Evolutionary conservation across 2,329 filamentous ascomycete genomes (phyloP).

Genomic region (Fusarium clavum): DNA sequence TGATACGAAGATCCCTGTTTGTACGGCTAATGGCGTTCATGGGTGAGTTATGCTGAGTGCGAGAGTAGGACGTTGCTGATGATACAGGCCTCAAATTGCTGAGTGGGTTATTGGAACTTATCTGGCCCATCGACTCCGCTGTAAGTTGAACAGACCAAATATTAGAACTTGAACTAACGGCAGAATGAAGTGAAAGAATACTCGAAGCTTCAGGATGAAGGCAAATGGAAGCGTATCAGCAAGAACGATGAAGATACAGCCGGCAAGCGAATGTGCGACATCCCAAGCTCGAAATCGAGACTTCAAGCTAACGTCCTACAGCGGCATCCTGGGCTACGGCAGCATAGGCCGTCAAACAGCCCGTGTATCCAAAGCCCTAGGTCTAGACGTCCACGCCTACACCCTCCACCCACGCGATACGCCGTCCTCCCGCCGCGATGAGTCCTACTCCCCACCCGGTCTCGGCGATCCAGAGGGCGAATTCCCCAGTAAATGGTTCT

Average conservation of each 20-base stretch:
- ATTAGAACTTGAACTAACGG: not conserved
- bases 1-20: constrained; percentile 63
- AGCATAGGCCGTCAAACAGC: constrained; percentile 66
- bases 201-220: constrained; percentile 57
- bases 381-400: constrained; percentile 80
- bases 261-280: constrained; percentile 61
- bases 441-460: constrained; percentile 74
- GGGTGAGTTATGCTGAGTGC: constrained; percentile 53
- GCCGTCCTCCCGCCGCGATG: constrained; percentile 71
- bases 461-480: constrained; percentile 67
- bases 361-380: constrained; percentile 71
- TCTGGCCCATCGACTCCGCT: constrained; percentile 60
- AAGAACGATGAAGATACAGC: constrained; percentile 49
- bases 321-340: constrained; percentile 66
- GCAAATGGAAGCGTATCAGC: constrained; percentile 55
- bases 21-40: constrained; percentile 68
- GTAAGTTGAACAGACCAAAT: constrained; percentile 49
- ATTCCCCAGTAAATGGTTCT: constrained; percentile 65
- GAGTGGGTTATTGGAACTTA: constrained; percentile 68
- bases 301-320: constrained; percentile 30
- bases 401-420: constrained; percentile 77
- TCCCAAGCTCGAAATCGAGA: rapidly evolving
- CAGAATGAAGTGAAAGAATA: constrained; percentile 56
- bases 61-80: not conserved
- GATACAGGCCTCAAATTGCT: constrained; percentile 64